Conservation (phyloP, 148 eudicot species). For the Simmondsia chinensis region DNA sequence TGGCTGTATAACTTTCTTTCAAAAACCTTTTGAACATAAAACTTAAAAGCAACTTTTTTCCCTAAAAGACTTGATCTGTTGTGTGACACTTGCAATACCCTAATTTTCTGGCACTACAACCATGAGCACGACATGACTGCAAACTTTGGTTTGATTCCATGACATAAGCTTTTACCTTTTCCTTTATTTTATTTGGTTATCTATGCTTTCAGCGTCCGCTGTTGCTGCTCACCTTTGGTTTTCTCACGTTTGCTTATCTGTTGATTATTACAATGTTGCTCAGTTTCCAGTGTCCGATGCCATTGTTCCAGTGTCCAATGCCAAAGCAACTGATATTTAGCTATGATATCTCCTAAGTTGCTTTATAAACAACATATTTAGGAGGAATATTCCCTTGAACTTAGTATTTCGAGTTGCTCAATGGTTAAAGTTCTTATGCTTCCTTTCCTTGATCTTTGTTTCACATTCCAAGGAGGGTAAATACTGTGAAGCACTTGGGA, state of each 20-base stretch:
- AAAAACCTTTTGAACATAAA: too few species aligned
- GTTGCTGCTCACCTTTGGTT: not conserved
- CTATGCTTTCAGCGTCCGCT: not conserved
- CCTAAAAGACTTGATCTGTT: too few species aligned
- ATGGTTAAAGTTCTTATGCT: constrained; percentile 5
- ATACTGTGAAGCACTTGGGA: constrained; percentile 79
- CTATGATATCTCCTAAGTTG: too few species aligned
- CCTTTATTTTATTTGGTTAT: not conserved
- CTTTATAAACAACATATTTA: too few species aligned
- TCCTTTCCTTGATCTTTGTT: not conserved
- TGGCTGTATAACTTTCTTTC: too few species aligned
- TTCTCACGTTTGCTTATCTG: constrained; percentile 5
- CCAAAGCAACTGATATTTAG: not conserved
- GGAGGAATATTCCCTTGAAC: too few species aligned
- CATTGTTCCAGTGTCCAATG: not conserved
- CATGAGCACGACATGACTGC: too few species aligned
- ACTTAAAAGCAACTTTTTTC: too few species aligned
- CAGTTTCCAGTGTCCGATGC: not conserved
- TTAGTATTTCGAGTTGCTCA: not conserved
- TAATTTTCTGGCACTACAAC: too few species aligned
- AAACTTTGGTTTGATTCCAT: not conserved
- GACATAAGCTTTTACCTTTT: not conserved
- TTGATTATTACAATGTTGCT: too few species aligned
- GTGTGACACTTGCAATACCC: too few species aligned
- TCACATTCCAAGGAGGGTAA: constrained; percentile 49